A percentile compares a stretch with the other conserved stretches of the same genome.
These are phyloP conservation scores for Rhizopus stolonifer DNA, from an alignment of 371 early-diverging fungal species.

Conservation along the genomic window DNA sequence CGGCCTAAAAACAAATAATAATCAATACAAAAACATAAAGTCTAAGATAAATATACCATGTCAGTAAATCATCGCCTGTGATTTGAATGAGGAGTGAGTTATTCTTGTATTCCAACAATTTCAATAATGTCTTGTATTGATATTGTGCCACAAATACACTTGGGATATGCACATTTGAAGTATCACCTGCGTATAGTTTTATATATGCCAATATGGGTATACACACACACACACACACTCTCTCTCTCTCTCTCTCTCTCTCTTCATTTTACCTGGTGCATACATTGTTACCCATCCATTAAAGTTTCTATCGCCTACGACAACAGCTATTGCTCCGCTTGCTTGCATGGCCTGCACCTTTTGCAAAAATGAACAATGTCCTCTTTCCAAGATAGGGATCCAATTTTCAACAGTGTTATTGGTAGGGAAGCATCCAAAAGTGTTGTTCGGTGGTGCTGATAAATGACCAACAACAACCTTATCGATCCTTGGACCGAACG, in stretches of 20 bases:
- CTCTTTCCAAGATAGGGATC: conserved; percentile 86
- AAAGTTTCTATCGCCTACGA: conserved; percentile 85
- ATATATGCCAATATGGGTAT: no score
- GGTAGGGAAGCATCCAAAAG: conserved; percentile 37
- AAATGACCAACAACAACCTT: conserved; percentile 48
- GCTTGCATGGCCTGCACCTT: conserved; percentile 88
- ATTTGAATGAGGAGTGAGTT: conserved; percentile 43
- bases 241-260: no score
- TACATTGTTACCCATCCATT: conserved; percentile 89
- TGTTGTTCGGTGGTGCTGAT: conserved; percentile 28
- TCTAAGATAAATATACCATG: conserved; percentile 32
- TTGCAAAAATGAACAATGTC: conserved; percentile 83
- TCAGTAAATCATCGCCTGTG: conserved; percentile 42
- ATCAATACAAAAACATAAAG: background rate
- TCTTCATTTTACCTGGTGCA: conserved; percentile 62
- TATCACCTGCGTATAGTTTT: conserved; percentile 66
- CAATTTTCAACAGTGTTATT: conserved; percentile 48
- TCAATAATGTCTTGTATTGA: conserved; percentile 60
- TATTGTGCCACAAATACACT: conserved; percentile 78
- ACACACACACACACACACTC: no score
- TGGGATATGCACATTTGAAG: conserved; percentile 73
- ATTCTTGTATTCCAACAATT: conserved; percentile 29
- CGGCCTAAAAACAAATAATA: conserved; percentile 37
- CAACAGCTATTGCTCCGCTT: conserved; percentile 83
- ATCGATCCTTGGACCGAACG: conserved; percentile 66